Base-by-base conservation (phyloP, 768 basidiomycete species). In the Antrodiella citrinella region DNA sequence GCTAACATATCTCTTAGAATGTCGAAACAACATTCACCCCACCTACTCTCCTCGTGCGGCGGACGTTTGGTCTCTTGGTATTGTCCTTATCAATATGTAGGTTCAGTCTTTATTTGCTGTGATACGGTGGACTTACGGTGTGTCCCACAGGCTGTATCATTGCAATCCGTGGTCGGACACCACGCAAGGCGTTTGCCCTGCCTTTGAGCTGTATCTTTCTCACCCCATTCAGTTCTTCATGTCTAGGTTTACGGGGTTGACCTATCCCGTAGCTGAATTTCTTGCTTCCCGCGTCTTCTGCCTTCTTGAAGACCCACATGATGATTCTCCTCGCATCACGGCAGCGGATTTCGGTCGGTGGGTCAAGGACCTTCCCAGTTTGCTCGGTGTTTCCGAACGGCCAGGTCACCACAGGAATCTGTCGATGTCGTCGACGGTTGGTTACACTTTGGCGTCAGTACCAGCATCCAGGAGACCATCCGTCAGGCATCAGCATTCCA, bases 91-190 rank as follows among this genome's bases (percentile, higher is more conserved):
- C 77, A 99, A 99, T 68, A 94, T 98, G 91, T 89, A 59, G 26
- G 82, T 13, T 42, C 35, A 4, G 15, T 44, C 40, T 24, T 4
- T 9, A 40, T 44, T 35, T 44, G 44, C 43, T 38, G 11, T 25
- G n/a, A 38, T 38, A 38, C 10, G 18, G 35, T 18, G 10, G 52
- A 44, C 44, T 46, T 15, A n/a, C n/a, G n/a, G n/a, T n/a, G 15
- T 44, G 47, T 21, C 26, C 46, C 45, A 20, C 59, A 90, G 89
- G 89, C 75, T 98, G 65, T 99, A 97, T 70, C 96, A 99, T 69
- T 89, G 78, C 70, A 97, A 97, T 67, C 95, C 95, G 22, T 99
- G 96, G 96, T 89, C 89, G 42, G 95, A 98, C 64, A 95, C 95
- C 1, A 78, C 84, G 25, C 77, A 84, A 54, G 88, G 84, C 58